These are phyloP conservation scores for Paraconiothyrium sp. DNA, from an alignment of 2,329 filamentous ascomycete species.

Conservation along the genomic window DNA sequence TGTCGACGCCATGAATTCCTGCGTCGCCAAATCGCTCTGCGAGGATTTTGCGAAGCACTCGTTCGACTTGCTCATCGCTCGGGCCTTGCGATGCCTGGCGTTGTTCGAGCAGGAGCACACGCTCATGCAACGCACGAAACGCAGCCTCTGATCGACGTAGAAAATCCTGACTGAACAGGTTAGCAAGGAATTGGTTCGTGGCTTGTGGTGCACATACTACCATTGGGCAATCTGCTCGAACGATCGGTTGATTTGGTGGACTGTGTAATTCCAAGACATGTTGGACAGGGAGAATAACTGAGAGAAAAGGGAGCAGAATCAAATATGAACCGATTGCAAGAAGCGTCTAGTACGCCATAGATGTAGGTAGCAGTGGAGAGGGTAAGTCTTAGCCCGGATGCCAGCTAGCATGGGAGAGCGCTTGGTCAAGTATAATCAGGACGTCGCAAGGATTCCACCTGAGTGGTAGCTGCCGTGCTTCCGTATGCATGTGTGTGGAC, in stretches of 20 bases:
- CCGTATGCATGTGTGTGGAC: constrained; percentile 30
- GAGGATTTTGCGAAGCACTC: constrained; percentile 47
- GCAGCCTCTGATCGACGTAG: constrained; percentile 42
- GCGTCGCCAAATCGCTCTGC: constrained; percentile 40
- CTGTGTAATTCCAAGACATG: constrained; percentile 45
- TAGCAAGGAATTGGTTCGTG: constrained; percentile 8
- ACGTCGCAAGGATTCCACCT: constrained; percentile 23
- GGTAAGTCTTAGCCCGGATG: background rate
- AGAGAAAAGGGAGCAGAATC: background rate
- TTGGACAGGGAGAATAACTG: background rate
- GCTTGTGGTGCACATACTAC: constrained; percentile 35
- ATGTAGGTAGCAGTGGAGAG: background rate
- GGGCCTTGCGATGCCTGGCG: constrained; percentile 31
- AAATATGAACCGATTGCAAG: background rate
- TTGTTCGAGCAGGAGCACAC: constrained; percentile 38
- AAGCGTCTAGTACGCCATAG: background rate
- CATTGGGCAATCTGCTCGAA: constrained; percentile 45
- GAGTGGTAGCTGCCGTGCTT: constrained; percentile 29
- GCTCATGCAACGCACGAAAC: constrained; percentile 40
- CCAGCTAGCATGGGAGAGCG: constrained; percentile 11
- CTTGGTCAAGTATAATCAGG: constrained; percentile 29
- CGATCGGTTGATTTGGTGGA: constrained; percentile 44
- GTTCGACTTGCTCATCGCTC: constrained; percentile 47
- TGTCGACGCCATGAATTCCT: constrained; percentile 19
- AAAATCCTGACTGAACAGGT: constrained; percentile 36